A percentile compares a stretch with the other conserved stretches of the same genome.
These are phyloP conservation scores for Fusarium dlaminii DNA, from an alignment of 2,329 filamentous ascomycete genomes.

Conservation along the genomic window DNA sequence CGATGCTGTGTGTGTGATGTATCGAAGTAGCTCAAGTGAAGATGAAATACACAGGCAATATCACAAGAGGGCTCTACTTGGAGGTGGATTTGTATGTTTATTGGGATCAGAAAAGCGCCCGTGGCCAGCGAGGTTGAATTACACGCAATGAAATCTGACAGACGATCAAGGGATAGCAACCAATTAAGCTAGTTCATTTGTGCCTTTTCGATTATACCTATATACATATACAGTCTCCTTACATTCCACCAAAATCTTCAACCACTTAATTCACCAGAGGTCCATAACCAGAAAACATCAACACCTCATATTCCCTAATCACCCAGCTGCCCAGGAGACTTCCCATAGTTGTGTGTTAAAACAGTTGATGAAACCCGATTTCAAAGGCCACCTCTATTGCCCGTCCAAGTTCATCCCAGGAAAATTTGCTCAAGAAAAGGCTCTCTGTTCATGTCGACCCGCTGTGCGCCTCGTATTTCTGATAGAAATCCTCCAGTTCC, in stretches of 20 bases:
- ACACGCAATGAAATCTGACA: background rate
- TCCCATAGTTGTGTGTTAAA: background rate
- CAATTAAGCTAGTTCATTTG: background rate
- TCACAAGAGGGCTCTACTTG: background rate
- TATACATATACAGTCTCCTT: constrained; percentile 15
- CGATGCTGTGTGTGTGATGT: background rate
- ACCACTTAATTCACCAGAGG: background rate
- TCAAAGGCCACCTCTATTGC: constrained; percentile 4
- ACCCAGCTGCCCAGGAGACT: background rate
- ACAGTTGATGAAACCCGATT: background rate
- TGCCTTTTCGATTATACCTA: constrained; percentile 5
- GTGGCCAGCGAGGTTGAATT: background rate
- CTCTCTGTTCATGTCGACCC: background rate
- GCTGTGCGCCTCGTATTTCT: background rate
- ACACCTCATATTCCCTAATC: background rate
- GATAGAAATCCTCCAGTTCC: background rate
- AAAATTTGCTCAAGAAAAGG: background rate
- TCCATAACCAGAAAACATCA: constrained; percentile 20
- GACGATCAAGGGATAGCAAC: background rate
- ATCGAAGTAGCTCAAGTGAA: background rate
- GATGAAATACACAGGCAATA: background rate
- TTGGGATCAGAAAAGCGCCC: background rate
- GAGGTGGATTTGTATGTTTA: background rate
- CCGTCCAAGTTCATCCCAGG: background rate
- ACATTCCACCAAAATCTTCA: background rate